Percentiles rank a stretch among this genome's conserved stretches.
Conservation (phyloP, 257 asterid species). For the Przewalskia tangutica region DNA sequence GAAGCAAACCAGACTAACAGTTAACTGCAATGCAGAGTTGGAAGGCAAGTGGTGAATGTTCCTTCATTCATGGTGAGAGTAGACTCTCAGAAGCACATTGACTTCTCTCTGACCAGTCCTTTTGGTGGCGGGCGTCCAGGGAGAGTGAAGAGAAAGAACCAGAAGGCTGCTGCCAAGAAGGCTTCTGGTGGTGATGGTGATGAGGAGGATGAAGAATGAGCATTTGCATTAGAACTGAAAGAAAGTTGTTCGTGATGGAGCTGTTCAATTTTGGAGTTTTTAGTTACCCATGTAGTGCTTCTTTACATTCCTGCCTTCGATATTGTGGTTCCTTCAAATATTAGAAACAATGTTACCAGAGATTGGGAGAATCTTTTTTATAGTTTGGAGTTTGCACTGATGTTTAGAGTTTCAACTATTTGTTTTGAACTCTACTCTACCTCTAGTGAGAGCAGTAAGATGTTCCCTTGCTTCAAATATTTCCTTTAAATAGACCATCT, state of each 20-base stretch:
- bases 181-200: constrained; percentile 44
- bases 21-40: constrained; percentile 26
- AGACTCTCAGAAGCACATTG: constrained; percentile 48
- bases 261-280: neutral
- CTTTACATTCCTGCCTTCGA: neutral
- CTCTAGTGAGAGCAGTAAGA: neutral
- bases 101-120: constrained; percentile 45
- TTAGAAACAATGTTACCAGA: neutral
- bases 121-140: constrained; percentile 56
- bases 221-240: neutral
- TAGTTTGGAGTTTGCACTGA: neutral
- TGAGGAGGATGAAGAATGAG: constrained; percentile 37
- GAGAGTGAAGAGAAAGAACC: constrained; percentile 51
- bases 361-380: neutral
- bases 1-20: neutral
- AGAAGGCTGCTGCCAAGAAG: constrained; percentile 50
- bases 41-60: constrained; percentile 49
- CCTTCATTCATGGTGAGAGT: constrained; percentile 44
- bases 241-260: neutral
- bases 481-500: neutral
- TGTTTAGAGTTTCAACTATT: neutral
- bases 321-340: neutral
- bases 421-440: neutral
- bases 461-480: neutral
- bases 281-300: neutral